phyloP scores from a whole-genome alignment of 306 rosid genomes.

The Arachis stenosperma region DNA sequence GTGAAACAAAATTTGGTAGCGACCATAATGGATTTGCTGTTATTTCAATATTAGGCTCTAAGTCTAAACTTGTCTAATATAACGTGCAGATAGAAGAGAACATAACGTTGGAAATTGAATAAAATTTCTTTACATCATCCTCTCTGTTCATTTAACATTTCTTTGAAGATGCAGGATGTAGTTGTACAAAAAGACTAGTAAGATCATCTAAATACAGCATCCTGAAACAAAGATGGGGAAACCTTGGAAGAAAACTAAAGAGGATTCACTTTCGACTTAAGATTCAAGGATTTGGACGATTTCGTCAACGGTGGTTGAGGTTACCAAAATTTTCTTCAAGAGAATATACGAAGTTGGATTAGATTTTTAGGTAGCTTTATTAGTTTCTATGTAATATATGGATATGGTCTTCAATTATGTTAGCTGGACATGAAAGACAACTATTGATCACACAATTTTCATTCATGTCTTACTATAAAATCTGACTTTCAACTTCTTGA shows the following conservation, averaged over 20 bases:
- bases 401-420: conserved; percentile 17
- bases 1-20: too few species aligned
- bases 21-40: too few species aligned
- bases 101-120: background rate
- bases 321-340: conserved; percentile 67
- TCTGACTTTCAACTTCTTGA: conserved; percentile 24
- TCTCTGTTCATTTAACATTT: conserved; percentile 26
- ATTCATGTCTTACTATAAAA: conserved; percentile 8
- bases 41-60: too few species aligned
- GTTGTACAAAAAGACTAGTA: conserved; percentile 48
- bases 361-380: conserved; percentile 15
- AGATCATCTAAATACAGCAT: conserved; percentile 49
- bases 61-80: background rate
- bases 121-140: background rate
- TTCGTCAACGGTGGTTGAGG: conserved; percentile 74
- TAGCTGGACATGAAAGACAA: background rate
- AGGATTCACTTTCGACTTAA: conserved; percentile 59
- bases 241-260: conserved; percentile 62
- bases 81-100: background rate
- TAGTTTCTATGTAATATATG: conserved; percentile 25
- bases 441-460: background rate
- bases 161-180: conserved; percentile 53
- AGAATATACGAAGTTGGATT: conserved; percentile 60
- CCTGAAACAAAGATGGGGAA: conserved; percentile 60
- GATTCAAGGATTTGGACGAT: conserved; percentile 71